Evolutionary conservation across 352 stramenopile species (phyloP).

Genomic region (Globisporangium sylvaticum): DNA sequence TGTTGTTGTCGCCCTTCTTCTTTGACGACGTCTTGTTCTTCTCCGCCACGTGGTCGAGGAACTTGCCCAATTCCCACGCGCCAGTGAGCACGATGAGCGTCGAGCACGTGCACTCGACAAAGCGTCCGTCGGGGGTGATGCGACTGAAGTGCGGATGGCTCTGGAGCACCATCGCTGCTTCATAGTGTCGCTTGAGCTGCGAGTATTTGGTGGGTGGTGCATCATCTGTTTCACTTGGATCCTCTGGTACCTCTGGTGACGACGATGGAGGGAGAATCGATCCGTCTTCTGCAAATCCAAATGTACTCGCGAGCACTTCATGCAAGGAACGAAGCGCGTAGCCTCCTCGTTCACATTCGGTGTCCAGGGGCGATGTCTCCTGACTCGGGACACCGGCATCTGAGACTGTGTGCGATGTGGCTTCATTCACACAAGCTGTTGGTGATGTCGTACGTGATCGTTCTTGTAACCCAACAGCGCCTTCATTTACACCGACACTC

Average conservation of each 20-base stretch:
- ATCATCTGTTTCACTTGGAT: not conserved
- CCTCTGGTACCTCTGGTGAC: not conserved
- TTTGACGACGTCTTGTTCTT: conserved; percentile 38
- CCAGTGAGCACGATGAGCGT: conserved; percentile 48
- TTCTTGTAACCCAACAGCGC: not conserved
- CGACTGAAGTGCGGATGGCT: conserved; percentile 46
- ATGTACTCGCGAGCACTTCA: conserved; percentile 25
- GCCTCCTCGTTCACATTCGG: not conserved
- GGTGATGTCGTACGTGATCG: not conserved
- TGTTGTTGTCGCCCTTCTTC: conserved; percentile 15
- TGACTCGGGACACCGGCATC: not conserved
- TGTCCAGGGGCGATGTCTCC: not conserved
- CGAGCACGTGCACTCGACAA: conserved; percentile 64
- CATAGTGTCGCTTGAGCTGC: conserved; percentile 11
- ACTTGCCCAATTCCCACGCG: conserved; percentile 56
- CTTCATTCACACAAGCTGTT: not conserved
- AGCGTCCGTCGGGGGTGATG: conserved; percentile 60
- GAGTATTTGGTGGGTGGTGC: not conserved
- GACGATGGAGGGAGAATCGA: conserved; percentile 5
- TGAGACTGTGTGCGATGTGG: too few relatives aligned
- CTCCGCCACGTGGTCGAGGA: conserved; percentile 51
- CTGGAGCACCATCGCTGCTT: conserved; percentile 30
- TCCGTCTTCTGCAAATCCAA: conserved; percentile 23
- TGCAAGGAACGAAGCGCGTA: conserved; percentile 34
- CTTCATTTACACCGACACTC: not conserved